Evolutionary conservation across 2,329 filamentous ascomycete genomes (phyloP).

Genomic region (Fonsecaea monophora): DNA sequence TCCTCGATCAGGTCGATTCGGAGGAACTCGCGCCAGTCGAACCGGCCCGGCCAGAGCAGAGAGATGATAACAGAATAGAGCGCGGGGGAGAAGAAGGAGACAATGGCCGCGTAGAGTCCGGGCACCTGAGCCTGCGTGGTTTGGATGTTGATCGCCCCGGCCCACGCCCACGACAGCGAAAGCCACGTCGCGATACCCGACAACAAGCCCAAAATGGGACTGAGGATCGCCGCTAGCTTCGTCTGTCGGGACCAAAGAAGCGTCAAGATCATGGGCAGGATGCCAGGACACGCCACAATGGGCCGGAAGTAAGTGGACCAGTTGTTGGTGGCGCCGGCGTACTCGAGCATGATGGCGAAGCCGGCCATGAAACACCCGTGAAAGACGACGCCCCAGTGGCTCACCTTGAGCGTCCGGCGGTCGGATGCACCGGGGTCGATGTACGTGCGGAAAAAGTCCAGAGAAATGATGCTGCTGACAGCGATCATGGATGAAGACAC

Average conservation of each 20-base stretch:
- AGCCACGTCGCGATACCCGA: slow-evolving; percentile 43
- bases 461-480: slow-evolving; percentile 58
- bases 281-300: slow-evolving; percentile 53
- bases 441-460: slow-evolving; percentile 60
- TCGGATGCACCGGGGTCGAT: slow-evolving; percentile 56
- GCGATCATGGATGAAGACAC: slow-evolving; percentile 60
- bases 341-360: slow-evolving; percentile 56
- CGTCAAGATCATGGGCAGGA: slow-evolving; percentile 51
- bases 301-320: slow-evolving; percentile 54
- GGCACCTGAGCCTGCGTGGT: slow-evolving; percentile 53
- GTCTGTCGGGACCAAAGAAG: slow-evolving; percentile 50
- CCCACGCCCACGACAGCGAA: slow-evolving; percentile 48
- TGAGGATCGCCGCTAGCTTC: slow-evolving; percentile 53
- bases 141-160: slow-evolving; percentile 47
- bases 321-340: slow-evolving; percentile 58
- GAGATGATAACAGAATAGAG: slow-evolving; percentile 57
- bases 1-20: slow-evolving; percentile 55
- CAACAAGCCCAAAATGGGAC: slow-evolving; percentile 23
- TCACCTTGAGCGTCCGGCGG: slow-evolving; percentile 51
- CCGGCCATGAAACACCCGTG: slow-evolving; percentile 58
- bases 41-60: slow-evolving; percentile 47
- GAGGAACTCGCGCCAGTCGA: slow-evolving; percentile 57
- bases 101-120: slow-evolving; percentile 54
- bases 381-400: slow-evolving; percentile 57
- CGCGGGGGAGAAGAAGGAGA: slow-evolving; percentile 55